phyloP scores from a whole-genome alignment of 2,329 filamentous ascomycete genomes.

The Orbilia javanica region DNA sequence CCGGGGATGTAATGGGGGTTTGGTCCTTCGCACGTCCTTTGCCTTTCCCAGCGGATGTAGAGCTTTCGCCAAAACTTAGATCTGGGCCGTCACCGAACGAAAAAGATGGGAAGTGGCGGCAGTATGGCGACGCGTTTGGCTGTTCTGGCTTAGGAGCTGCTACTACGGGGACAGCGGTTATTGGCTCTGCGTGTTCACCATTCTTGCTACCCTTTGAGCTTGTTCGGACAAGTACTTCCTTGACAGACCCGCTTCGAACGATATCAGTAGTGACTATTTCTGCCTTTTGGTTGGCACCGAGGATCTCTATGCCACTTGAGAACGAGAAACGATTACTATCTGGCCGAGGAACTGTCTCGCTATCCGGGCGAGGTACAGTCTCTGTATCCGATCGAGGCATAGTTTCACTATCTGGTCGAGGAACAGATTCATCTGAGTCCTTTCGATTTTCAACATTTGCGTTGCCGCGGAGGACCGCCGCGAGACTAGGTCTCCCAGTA shows the following conservation, averaged over 20 bases:
- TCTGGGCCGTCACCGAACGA: constrained; percentile 49
- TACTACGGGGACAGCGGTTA: background rate
- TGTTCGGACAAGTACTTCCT: constrained; percentile 51
- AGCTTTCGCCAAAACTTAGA: constrained; percentile 39
- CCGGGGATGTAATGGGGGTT: constrained; percentile 15
- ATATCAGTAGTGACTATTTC: constrained; percentile 43
- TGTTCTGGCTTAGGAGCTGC: constrained; percentile 30
- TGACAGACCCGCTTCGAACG: constrained; percentile 44
- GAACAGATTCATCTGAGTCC: constrained; percentile 19
- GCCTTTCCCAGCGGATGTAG: constrained; percentile 26
- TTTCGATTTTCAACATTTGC: constrained; percentile 8
- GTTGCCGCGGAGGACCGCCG: constrained; percentile 5
- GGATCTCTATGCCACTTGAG: constrained; percentile 37
- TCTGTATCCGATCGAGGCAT: too few species aligned
- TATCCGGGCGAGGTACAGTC: too few species aligned
- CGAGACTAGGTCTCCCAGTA: constrained; percentile 16
- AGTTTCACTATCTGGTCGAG: background rate
- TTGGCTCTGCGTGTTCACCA: constrained; percentile 23
- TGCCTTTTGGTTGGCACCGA: constrained; percentile 38
- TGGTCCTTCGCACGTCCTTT: constrained; percentile 48
- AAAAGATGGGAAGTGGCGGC: constrained; percentile 43
- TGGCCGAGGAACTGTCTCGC: background rate
- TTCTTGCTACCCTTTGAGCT: constrained; percentile 37
- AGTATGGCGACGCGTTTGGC: background rate
- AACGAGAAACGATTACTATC: constrained; percentile 39